Evolutionary conservation across 148 eudicot genomes (phyloP).

Genomic region (Suaeda aralocaspica): DNA sequence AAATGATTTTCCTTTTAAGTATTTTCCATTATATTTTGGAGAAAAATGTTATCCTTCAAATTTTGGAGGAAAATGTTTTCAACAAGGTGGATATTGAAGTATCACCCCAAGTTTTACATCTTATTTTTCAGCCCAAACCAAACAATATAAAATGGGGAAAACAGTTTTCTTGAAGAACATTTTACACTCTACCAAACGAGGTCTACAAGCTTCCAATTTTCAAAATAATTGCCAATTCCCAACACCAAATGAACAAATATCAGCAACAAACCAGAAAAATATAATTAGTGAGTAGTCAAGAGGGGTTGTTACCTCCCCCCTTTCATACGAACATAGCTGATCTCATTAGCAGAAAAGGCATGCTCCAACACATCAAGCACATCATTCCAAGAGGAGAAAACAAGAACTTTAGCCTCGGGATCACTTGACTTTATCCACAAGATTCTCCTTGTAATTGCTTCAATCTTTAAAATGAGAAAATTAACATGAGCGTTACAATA

Average conservation of each 20-base stretch:
- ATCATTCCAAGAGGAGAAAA: slow-evolving; percentile 96
- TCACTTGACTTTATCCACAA: slow-evolving; percentile 66
- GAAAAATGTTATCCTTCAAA: too few relatives aligned
- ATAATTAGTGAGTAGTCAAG: not conserved
- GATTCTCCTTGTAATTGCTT: slow-evolving; percentile 88
- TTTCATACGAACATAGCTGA: slow-evolving; percentile 78
- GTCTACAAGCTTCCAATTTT: too few relatives aligned
- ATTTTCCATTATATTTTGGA: too few relatives aligned
- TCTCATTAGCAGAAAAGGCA: slow-evolving; percentile 68
- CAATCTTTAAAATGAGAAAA: slow-evolving; percentile 47
- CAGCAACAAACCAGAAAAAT: not conserved
- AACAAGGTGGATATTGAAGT: too few relatives aligned
- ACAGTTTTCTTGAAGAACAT: too few relatives aligned
- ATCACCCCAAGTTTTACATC: too few relatives aligned
- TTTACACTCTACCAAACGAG: too few relatives aligned
- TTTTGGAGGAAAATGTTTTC: too few relatives aligned
- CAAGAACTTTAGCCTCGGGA: slow-evolving; percentile 75
- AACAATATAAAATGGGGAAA: too few relatives aligned
- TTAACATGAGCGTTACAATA: not conserved
- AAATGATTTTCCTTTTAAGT: too few relatives aligned
- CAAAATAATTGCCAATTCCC: not conserved
- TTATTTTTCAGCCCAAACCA: too few relatives aligned
- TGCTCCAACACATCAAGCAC: slow-evolving; percentile 93
- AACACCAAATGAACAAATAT: not conserved
- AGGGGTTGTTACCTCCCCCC: slow-evolving; percentile 64